A percentile compares a stretch with the other conserved stretches of the same genome.
Evolutionary conservation across 768 basidiomycete genomes (phyloP).

Genomic region (Tylopilus felleus): DNA sequence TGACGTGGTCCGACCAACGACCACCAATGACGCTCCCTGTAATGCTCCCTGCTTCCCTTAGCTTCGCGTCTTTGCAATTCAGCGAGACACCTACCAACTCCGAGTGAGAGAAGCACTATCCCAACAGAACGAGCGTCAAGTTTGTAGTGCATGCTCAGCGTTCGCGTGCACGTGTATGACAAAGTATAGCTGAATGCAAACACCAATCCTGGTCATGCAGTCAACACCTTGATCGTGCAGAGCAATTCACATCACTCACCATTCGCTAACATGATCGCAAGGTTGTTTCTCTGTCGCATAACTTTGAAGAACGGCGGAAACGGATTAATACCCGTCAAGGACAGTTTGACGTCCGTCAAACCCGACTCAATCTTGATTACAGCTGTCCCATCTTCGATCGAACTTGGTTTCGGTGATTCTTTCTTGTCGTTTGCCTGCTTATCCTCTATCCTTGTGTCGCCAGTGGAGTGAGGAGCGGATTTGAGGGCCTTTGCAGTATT

Average conservation of each 20-base stretch:
- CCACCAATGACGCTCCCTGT: slow-evolving; percentile 57
- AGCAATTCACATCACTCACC: slow-evolving; percentile 9
- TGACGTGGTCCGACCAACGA: slow-evolving; percentile 52
- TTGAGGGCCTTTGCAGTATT: slow-evolving; percentile 22
- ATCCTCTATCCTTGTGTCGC: slow-evolving; percentile 7
- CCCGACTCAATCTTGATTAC: slow-evolving; percentile 11
- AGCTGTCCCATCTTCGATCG: slow-evolving; percentile 25
- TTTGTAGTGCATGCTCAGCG: slow-evolving; percentile 57
- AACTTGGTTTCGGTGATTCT: slow-evolving; percentile 6
- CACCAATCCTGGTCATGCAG: slow-evolving; percentile 48
- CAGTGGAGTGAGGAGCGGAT: slow-evolving; percentile 19
- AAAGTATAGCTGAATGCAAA: slow-evolving; percentile 73
- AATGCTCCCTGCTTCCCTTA: slow-evolving; percentile 39
- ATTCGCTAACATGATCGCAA: slow-evolving; percentile 48
- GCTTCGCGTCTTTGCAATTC: neutral
- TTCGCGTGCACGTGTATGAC: slow-evolving; percentile 71
- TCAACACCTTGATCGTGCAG: slow-evolving; percentile 5
- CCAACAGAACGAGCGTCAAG: slow-evolving; percentile 73
- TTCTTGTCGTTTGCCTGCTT: slow-evolving; percentile 15
- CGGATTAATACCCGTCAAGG: slow-evolving; percentile 73
- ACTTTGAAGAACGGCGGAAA: slow-evolving; percentile 58
- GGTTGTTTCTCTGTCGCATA: slow-evolving; percentile 61
- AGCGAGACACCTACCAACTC: slow-evolving; percentile 46
- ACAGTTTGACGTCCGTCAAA: slow-evolving; percentile 44
- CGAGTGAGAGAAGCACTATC: slow-evolving; percentile 71